A percentile compares a stretch with the other conserved stretches of the same genome.
Evolutionary conservation across 2,329 filamentous ascomycete species (phyloP).

Genomic region (Ophiostoma montium): DNA sequence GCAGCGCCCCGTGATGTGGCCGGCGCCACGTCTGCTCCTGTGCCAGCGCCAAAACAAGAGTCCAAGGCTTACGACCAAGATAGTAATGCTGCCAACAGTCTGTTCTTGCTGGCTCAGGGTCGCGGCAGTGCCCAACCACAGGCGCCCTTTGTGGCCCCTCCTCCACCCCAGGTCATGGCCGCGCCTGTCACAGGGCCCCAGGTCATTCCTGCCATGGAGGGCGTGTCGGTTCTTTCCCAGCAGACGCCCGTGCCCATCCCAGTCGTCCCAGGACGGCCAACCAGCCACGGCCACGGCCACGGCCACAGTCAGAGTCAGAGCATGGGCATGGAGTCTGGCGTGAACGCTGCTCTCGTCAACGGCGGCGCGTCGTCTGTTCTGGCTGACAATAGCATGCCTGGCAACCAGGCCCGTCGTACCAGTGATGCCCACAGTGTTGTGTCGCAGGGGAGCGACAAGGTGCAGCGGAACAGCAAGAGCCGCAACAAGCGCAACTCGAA

Average conservation of each 20-base stretch:
- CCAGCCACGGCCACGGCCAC: conserved; percentile 12
- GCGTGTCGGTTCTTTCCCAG: not conserved
- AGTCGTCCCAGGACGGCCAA: conserved; percentile 11
- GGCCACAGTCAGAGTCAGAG: no score
- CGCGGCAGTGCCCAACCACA: conserved; percentile 39
- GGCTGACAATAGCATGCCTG: conserved; percentile 31
- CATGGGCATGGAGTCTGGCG: conserved; percentile 9
- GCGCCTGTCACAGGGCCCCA: conserved; percentile 18
- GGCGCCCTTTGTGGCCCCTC: conserved; percentile 31
- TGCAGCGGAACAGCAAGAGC: conserved; percentile 49
- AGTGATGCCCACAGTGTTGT: conserved; percentile 56
- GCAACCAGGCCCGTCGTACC: conserved; percentile 41
- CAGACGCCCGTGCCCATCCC: conserved; percentile 9
- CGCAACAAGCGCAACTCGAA: conserved; percentile 54
- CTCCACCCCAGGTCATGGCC: conserved; percentile 32
- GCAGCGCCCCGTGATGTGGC: conserved; percentile 17
- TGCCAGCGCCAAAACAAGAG: conserved; percentile 29
- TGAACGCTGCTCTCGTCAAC: not conserved
- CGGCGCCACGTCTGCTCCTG: conserved; percentile 26
- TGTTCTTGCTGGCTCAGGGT: conserved; percentile 77
- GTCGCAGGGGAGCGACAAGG: conserved; percentile 59
- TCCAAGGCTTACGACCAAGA: conserved; percentile 64
- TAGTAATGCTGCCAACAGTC: conserved; percentile 86
- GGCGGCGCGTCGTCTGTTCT: not conserved
- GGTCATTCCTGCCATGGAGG: not conserved